Base-by-base conservation (phyloP, 495 filamentous ascomycete genomes). In the Aspergillus coremiiformis region DNA sequence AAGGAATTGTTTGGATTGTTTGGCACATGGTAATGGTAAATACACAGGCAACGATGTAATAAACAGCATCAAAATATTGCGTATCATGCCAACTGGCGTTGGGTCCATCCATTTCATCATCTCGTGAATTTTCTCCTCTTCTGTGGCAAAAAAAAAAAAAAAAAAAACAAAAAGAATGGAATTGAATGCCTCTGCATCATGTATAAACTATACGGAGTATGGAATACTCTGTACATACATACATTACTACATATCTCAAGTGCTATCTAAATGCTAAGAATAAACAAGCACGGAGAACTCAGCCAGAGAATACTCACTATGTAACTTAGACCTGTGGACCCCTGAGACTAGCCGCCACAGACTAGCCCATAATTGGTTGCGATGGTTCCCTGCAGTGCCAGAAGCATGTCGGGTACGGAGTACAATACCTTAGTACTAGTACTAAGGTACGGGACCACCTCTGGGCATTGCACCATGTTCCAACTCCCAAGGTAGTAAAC, bases 301-400 rank as follows among this genome's bases (percentile, higher is more conserved):
- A 11, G 27, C 8, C 27, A 37, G 33, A 15, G 33, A 8, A 8
- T n/a, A n/a, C n/a, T n/a, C n/a, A n/a, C n/a, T n/a, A n/a, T n/a
- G n/a, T n/a, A n/a, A 41, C 17, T 41, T 1, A 21, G 19, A 19
- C 37, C 37, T n/a, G 33, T 33, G 47, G 30, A 15, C 5, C 39
- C 39, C 30, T 49, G 47, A 50, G 45, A 55, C 53, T 49, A 50
- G 53, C 17, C 22, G 30, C 30, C 12, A 9, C 20, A 21, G 29
- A 26, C n/a, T 21, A 17, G n/a, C 29, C n/a, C 27, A 44, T 19
- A 52, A 52, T 56, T 46, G 49, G 19, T 20, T 8, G 2, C 5
- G n/a, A 14, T 8, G 9, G 44, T 3, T 15, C 44, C 26, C 37
- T 41, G 37, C n/a, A n/a, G n/a, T n/a, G n/a, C n/a, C n/a, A n/a